A percentile compares a stretch with the other conserved stretches of the same genome.
These are phyloP conservation scores for Ceratocystis destructans DNA, from an alignment of 2,329 filamentous ascomycete species.

Conservation along the genomic window DNA sequence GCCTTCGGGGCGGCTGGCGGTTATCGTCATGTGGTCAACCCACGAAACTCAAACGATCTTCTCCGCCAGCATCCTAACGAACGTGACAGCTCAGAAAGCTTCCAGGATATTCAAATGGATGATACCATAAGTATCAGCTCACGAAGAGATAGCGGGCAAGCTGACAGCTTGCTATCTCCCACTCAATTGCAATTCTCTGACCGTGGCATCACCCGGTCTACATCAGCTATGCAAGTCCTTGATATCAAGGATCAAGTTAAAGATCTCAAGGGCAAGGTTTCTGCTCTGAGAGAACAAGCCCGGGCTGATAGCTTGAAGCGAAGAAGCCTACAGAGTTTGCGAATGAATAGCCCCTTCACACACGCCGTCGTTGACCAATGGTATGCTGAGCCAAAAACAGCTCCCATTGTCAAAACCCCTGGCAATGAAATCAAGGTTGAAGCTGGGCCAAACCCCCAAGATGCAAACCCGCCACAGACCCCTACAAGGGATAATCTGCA, in stretches of 20 bases:
- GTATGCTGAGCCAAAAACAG: constrained; percentile 28
- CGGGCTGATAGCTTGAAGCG: constrained; percentile 66
- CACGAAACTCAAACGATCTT: constrained; percentile 17
- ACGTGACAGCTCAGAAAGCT: constrained; percentile 28
- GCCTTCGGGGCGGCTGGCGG: constrained; percentile 47
- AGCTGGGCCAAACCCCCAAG: neutral
- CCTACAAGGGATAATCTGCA: constrained; percentile 3
- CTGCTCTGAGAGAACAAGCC: constrained; percentile 61
- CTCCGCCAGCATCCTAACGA: neutral
- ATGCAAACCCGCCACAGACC: neutral
- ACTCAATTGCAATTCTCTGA: constrained; percentile 32
- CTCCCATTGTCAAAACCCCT: constrained; percentile 19
- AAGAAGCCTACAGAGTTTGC: constrained; percentile 60
- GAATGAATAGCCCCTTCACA: constrained; percentile 67
- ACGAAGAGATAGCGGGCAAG: constrained; percentile 15
- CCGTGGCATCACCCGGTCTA: constrained; percentile 45
- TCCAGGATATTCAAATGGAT: constrained; percentile 42
- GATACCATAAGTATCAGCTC: constrained; percentile 25
- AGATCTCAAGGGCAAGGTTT: constrained; percentile 73
- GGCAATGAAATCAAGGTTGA: constrained; percentile 12
- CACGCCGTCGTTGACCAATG: constrained; percentile 47
- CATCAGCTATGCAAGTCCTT: constrained; percentile 59
- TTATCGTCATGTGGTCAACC: constrained; percentile 33
- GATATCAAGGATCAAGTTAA: constrained; percentile 72
- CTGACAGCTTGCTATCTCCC: constrained; percentile 31